Base-by-base conservation (phyloP, 2,329 filamentous ascomycete species). In the Nigrograna mackinnonii region DNA sequence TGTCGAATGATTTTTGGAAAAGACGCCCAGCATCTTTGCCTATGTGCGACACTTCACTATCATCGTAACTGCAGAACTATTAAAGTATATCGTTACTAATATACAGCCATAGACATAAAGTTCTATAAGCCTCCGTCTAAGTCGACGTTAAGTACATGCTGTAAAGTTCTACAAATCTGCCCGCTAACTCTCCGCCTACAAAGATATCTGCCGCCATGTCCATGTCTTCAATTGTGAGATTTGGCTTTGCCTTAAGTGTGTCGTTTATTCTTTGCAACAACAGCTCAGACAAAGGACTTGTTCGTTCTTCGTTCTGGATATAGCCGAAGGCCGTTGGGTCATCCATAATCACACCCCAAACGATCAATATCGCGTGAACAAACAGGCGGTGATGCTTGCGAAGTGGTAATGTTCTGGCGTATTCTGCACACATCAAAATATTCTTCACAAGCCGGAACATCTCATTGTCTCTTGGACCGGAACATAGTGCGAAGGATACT, bases 201-300 rank as follows among this genome's bases (percentile, higher is more conserved):
- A 52, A 52, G 18, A 49, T 47, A 12, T 52, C 44, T 38, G 49
- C 49, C 36, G 49, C 49, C 26, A 22, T 37, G 34, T 49, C 35
- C 41, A 49, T 47, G 22, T 52, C 49, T 41, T 47, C 46, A 38
- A 28, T 24, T 7, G 38, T 47, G 30, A 49, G 30, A 41, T 39
- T 30, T 37, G 41, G 41, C 37, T 49, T 46, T 39, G 40, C 40
- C 38, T 7, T 17, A 32, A 49, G 37, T 20, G 18, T 18, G 31
- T 12, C 26, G 21, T 46, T 52, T 39, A 37, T 39, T 32, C 39
- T 47, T 41, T 37, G 38, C 36, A 50, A 35, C 35, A 52, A 39
- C 34, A 31, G 33, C 19, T 39, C 20, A 41, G 35, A 36, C 30
- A 47, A 36, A 35, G 39, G 12, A 41, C 22, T n/a, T 35, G 33